Evolutionary conservation across 805 yeast species (phyloP), one percentile per base, ranked within the genome.

Genomic region (Saccharomycopsis fermentans): DNA sequence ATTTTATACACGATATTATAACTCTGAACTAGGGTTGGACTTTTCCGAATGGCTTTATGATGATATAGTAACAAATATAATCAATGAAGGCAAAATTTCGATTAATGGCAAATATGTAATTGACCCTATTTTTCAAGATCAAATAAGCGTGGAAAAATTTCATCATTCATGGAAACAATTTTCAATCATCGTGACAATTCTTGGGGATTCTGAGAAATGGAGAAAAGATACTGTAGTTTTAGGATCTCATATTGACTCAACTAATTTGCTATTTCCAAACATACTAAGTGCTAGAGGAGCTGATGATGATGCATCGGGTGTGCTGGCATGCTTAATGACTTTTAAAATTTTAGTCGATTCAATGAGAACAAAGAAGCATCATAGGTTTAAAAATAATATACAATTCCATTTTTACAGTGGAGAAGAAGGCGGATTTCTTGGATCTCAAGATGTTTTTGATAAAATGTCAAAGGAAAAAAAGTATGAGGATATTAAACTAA

Each of bases 391-490:
- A 50, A 88, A 90, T 71, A 81, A 96, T 0, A 71, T 92, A 19
- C 96, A 92, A 69, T 91, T 92, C 74, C 98, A 92, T 72, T 92
- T 90, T 77, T 92, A 90, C 73, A 81, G 96, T 29, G 98, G 96
- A 1, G 98, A 92, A 73, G 98, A 92, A 76, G 90, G 89, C 61
- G 97, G 97, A 0, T 73, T 89, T 58, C 74, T 88, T 56, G 98
- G 98, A 1, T 89, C 96, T 4, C 77, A 82, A 63, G 96, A 87
- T 62, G 80, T 92, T 11, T 88, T 87, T 69, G 17, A 43, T 4
- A 19, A 43, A 21, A 21, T 43, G 29, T 24, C 26, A 43, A 21
- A 6, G 16, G n/a, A n/a, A 16, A 9, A 14, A 43, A 29, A 21
- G 16, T 21, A 24, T 4, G 17, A 43, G 24, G 24, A 43, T 6